Base-by-base conservation (phyloP, 1,139 yeast genomes). In the Schwanniomyces etchellsii region DNA sequence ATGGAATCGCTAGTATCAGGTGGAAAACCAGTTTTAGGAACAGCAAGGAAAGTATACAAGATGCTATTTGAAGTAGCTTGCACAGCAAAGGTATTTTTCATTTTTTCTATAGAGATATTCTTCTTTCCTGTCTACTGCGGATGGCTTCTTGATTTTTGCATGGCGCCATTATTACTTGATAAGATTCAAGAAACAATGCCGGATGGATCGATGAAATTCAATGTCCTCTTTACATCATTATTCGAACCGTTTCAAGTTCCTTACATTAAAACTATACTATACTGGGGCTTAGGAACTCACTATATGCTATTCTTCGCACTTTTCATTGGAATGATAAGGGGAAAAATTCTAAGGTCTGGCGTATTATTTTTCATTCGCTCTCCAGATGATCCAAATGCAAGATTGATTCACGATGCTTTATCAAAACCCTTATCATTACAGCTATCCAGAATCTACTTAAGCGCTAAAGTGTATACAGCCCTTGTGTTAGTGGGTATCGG, bases 81-180 rank as follows among this genome's bases (percentile, higher is more conserved):
- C 20, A 78, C 94, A 2, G 50, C 81, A 14, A 89, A 89, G 52
- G 94, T 89, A 5, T 74, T 84, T 37, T 47, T 72, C 5, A 71
- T 91, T 11, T 82, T 89, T 49, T 74, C 81, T 5, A 74, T 86
- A 36, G 99, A 91, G 51, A 68, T 89, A 30, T 69, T 84, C 15
- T 64, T 81, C 5, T 91, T 91, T 60, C 98, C 99, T 0, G 68
- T 84, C 1, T 78, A 78, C 43, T 88, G 96, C 48, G 99, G 98
- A 1, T 58, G 77, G 45, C 67, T 88, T 44, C 55, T 89, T 23
- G 91, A 84, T 44, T 62, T 82, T 36, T 80, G 89, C 9, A 40
- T 77, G 3, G 70, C 79, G 2, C 86, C 91, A 2, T 45, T 80
- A 5, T 44, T 74, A 4, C 48, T 60, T 11, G 40, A 44, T 1